Base-by-base conservation (phyloP, 805 yeast genomes). In the Lachancea waltii region DNA sequence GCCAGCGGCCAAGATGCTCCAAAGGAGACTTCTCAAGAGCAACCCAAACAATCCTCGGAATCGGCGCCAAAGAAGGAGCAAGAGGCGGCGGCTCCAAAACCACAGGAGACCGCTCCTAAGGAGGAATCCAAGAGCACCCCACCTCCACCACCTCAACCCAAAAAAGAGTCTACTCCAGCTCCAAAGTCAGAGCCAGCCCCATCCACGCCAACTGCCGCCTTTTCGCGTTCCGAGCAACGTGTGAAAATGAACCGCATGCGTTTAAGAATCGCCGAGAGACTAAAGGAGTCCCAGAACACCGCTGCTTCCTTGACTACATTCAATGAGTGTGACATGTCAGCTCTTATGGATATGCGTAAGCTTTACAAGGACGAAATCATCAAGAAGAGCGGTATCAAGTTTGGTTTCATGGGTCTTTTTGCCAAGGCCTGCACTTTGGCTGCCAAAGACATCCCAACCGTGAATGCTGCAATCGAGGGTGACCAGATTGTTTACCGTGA, bases 171-270 rank as follows among this genome's bases (percentile, higher is more conserved):
- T 24, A 45, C 67, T 35, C 47, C 50, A 40, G 30, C 67, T 35
- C 47, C 50, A 40, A 28, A 54, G 14, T 38, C 42, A 7, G 48
- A 65, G 24, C 31, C 60, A 24, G 51, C 64, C 37, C 56, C 58
- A 38, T 47, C 45, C 5, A 46, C 56, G 9, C 57, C 73, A 22
- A 55, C 65, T 30, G 68, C 72, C 28, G 53, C 73, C 24, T 85
- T 85, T 59, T 73, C 92, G 42, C 84, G 98, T 72, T 66, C 69
- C 45, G 97, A 92, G 70, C 83, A 80, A 61, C 78, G 87, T 63
- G 94, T 92, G 48, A 90, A 90, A 75, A 90, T 90, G 97, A 92
- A 89, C 80, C 85, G 98, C 73, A 92, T 90, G 97, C 83, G 98
- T 71, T 68, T 85, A 69, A 85, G 98, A 75, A 92, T 92, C 51